These are phyloP conservation scores for Phoma sp. DNA, from an alignment of 2,329 filamentous ascomycete species.

Conservation along the genomic window DNA sequence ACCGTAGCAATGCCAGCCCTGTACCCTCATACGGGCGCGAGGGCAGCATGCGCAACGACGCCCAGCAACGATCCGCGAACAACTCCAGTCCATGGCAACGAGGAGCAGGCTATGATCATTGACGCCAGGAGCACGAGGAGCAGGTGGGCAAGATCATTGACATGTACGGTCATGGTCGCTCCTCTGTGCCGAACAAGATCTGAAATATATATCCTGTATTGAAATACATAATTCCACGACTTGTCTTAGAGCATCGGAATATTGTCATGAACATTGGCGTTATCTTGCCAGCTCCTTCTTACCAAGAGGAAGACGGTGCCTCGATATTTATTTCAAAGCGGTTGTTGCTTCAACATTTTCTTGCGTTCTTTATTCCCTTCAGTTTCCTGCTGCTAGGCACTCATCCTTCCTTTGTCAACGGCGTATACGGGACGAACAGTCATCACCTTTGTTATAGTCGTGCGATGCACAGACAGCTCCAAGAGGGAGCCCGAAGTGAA, in stretches of 20 bases:
- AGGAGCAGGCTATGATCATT: constrained; percentile 68
- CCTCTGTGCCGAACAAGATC: constrained; percentile 34
- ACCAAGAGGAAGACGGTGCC: constrained; percentile 10
- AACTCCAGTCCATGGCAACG: constrained; percentile 69
- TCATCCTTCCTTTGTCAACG: constrained; percentile 15
- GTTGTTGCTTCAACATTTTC: constrained; percentile 6
- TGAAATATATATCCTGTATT: constrained; percentile 29
- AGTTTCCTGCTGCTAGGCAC: constrained; percentile 5
- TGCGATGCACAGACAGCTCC: constrained; percentile 14
- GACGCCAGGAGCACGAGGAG: constrained; percentile 49
- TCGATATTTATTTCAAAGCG: constrained; percentile 10
- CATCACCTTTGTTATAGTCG: constrained; percentile 10
- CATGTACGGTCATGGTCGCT: constrained; percentile 44
- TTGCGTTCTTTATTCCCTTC: constrained; percentile 3
- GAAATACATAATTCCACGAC: constrained; percentile 20
- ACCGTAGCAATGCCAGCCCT: constrained; percentile 43
- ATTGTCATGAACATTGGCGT: constrained; percentile 35
- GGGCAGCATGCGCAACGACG: constrained; percentile 31
- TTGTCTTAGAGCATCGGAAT: constrained; percentile 24
- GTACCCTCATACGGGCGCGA: constrained; percentile 23
- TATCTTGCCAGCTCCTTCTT: constrained; percentile 11
- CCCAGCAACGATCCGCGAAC: constrained; percentile 54
- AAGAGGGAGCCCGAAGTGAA: not conserved
- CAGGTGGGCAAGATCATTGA: constrained; percentile 44
- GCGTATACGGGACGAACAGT: constrained; percentile 9